phyloP scores from a whole-genome alignment of 202 grass and related monocot species.

The Zoysia matrella region DNA sequence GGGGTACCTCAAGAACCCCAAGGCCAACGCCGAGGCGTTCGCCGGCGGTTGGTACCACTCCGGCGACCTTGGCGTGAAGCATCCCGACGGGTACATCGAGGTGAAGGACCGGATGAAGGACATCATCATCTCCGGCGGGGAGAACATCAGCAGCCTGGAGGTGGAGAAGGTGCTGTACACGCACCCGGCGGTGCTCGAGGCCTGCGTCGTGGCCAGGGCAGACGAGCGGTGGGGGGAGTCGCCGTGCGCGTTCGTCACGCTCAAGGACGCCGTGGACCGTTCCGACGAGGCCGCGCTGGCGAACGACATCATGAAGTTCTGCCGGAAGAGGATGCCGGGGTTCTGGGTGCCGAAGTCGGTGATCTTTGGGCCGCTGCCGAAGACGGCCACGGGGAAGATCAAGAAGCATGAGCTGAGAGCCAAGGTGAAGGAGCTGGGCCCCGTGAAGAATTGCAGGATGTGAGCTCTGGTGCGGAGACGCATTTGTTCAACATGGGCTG shows the following conservation, averaged over 20 bases:
- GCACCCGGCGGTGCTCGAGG: slow-evolving; percentile 79
- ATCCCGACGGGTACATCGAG: slow-evolving; percentile 79
- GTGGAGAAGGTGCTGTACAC: slow-evolving; percentile 73
- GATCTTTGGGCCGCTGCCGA: slow-evolving; percentile 72
- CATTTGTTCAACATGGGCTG: background rate
- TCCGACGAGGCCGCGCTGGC: slow-evolving; percentile 51
- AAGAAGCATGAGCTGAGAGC: slow-evolving; percentile 71
- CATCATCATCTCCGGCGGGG: slow-evolving; percentile 90
- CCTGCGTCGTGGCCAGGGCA: slow-evolving; percentile 64
- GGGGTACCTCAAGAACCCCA: slow-evolving; percentile 82
- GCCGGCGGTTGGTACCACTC: slow-evolving; percentile 81
- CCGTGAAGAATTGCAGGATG: slow-evolving; percentile 78
- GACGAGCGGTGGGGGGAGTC: slow-evolving; percentile 89
- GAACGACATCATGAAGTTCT: slow-evolving; percentile 72
- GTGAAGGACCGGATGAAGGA: slow-evolving; percentile 89
- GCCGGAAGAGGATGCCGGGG: slow-evolving; percentile 68
- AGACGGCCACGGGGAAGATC: slow-evolving; percentile 89
- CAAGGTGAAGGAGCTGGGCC: slow-evolving; percentile 75
- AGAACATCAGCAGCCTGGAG: slow-evolving; percentile 93
- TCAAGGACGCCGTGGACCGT: slow-evolving; percentile 49
- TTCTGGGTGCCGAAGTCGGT: slow-evolving; percentile 84
- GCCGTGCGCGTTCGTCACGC: slow-evolving; percentile 81
- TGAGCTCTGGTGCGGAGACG: slow-evolving; percentile 35
- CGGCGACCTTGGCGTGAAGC: slow-evolving; percentile 87
- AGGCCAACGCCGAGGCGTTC: slow-evolving; percentile 70